phyloP scores from a whole-genome alignment of 305 asterid genomes.

The Caryopteris hybrid region DNA sequence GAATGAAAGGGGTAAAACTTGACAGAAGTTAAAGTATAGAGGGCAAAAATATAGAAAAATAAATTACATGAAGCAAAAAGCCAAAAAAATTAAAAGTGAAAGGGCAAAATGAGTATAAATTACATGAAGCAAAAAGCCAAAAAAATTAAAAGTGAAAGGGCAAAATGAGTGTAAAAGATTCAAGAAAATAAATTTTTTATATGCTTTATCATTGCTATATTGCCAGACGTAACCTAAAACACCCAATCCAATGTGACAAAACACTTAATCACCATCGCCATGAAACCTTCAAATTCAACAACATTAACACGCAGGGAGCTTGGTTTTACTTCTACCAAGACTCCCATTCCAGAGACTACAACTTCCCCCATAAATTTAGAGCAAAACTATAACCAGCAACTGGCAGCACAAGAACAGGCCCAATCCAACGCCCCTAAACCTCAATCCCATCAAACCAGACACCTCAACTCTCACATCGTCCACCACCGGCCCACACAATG shows the following conservation, averaged over 20 bases:
- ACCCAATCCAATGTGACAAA: background rate
- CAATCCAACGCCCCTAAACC: conserved; percentile 30
- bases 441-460: conserved; percentile 31
- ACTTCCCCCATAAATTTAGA: conserved; percentile 4
- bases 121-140: no score
- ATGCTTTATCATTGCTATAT: background rate
- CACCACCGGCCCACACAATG: conserved; percentile 94
- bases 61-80: no score
- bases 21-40: no score
- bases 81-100: no score
- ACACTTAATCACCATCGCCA: background rate
- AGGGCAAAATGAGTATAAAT: no score
- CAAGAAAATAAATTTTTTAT: background rate
- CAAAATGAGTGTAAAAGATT: no score
- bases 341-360: conserved; percentile 16
- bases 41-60: no score
- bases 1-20: no score
- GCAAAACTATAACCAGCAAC: conserved; percentile 24
- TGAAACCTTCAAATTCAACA: background rate
- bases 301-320: conserved; percentile 11
- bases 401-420: conserved; percentile 19
- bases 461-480: conserved; percentile 80
- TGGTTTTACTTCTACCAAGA: conserved; percentile 23
- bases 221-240: background rate
- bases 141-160: no score